Evolutionary conservation across 148 eudicot genomes (phyloP), one percentile per base, ranked within the genome.

Genomic region (Nepenthes mirabilis): DNA sequence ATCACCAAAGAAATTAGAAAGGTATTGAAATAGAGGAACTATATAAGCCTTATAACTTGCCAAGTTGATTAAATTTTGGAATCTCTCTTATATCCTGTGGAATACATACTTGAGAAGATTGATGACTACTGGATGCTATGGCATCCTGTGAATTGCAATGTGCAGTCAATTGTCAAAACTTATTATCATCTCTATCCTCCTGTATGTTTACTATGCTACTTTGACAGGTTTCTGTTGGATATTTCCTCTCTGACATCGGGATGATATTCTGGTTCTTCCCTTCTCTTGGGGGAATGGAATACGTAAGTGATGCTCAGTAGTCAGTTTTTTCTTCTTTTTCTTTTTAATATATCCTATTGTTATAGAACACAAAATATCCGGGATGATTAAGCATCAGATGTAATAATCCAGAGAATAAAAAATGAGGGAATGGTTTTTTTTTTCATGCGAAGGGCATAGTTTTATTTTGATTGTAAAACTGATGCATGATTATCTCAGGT

Each of bases 281-380:
- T 56, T 77, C 84, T 67, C 78, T 93, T 63, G 99, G 99, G 36
- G 99, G 99, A 58, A 14, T 84, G 71, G 99, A 88, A 75, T 93
- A 78, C 75, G 99, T 93, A 73, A 86, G 99, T 82, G 69, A 47
- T 56, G 33, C 53, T 47, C 13, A 6, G 52, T 49, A 40, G 45
- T 3, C 9, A 35, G 36, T n/a, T 5, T 5, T 49, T 49, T 49
- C 52, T 49, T 11, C 9, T 5, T 5, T 49, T 49, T 49, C 52
- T 49, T 11, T 49, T 49, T n/a, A 11, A 49, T 12, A 49, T 2
- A 40, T 23, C 23, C 6, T 40, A 40, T 40, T 40, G 45, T 40
- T 3, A 40, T 8, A 3, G 45, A 4, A 3, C 8, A 40, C 45
- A 40, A 8, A 40, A 40, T 3, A 40, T 3, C 8, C 6, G 8